These are phyloP conservation scores for Triticum turgidum DNA, from an alignment of 176 grass and related monocot species.

Conservation along the genomic window DNA sequence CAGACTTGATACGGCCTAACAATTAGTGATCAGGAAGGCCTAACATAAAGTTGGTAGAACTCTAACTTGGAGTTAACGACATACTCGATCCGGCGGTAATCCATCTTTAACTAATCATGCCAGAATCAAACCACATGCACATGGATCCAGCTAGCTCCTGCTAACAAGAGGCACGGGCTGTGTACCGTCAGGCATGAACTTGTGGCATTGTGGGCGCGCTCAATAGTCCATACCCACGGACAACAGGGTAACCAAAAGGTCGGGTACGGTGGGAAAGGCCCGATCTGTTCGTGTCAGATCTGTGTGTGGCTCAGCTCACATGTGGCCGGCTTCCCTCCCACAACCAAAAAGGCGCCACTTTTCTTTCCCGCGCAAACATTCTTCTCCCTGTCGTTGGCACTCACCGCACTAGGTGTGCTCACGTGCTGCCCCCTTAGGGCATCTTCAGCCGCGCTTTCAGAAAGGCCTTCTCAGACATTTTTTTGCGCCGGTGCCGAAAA, in stretches of 20 bases:
- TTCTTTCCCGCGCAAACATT: slow-evolving; percentile 39
- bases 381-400: slow-evolving; percentile 8
- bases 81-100: background rate
- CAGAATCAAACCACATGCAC: slow-evolving; percentile 10
- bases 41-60: background rate
- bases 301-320: background rate
- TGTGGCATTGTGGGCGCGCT: background rate
- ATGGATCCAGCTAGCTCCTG: background rate
- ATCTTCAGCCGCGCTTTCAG: too few relatives aligned
- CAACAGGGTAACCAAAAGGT: background rate
- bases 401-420: slow-evolving; percentile 13
- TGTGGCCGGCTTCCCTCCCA: slow-evolving; percentile 30
- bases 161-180: background rate
- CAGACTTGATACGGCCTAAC: background rate
- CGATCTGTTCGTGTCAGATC: slow-evolving; percentile 8
- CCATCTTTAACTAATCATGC: background rate
- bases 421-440: background rate
- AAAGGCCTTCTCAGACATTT: too few relatives aligned
- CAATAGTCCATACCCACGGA: background rate
- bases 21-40: background rate
- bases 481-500: too few relatives aligned
- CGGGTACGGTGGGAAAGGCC: slow-evolving; percentile 20
- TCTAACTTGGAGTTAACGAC: background rate
- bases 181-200: background rate
- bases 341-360: slow-evolving; percentile 4